A percentile compares a stretch with the other conserved stretches of the same genome.
Evolutionary conservation across 2,329 filamentous ascomycete species (phyloP).

Genomic region (Venturia carpophila): DNA sequence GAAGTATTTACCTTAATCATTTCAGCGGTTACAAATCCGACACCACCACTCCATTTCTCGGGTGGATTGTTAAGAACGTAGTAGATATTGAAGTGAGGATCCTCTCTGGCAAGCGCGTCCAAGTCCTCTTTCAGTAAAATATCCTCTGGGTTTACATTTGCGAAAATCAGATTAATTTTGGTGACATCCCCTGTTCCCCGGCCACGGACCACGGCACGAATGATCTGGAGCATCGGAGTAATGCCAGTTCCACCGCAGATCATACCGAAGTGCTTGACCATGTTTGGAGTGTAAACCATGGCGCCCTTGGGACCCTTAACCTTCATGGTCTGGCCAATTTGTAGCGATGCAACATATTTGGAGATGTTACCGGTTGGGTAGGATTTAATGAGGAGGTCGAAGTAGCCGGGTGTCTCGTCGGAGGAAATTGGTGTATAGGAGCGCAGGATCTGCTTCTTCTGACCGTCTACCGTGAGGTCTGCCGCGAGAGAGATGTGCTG

Average conservation of each 20-base stretch:
- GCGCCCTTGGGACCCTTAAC: slow-evolving; percentile 93
- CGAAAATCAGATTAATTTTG: slow-evolving; percentile 89
- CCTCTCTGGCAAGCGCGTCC: slow-evolving; percentile 67
- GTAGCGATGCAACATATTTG: slow-evolving; percentile 77
- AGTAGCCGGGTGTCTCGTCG: slow-evolving; percentile 60
- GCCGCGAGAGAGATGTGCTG: slow-evolving; percentile 96
- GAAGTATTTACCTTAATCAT: slow-evolving; percentile 73
- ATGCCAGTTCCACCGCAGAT: slow-evolving; percentile 96
- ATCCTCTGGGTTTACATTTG: slow-evolving; percentile 88
- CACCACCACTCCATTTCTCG: slow-evolving; percentile 81
- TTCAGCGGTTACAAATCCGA: slow-evolving; percentile 89
- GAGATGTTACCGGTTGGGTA: slow-evolving; percentile 98
- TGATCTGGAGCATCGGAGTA: slow-evolving; percentile 95
- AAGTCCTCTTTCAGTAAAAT: slow-evolving; percentile 91
- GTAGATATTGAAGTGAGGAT: slow-evolving; percentile 76
- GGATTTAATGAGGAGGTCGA: slow-evolving; percentile 96
- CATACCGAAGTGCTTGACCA: slow-evolving; percentile 96
- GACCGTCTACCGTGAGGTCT: slow-evolving; percentile 33
- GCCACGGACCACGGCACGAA: slow-evolving; percentile 80
- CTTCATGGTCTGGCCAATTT: slow-evolving; percentile 72
- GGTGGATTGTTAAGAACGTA: slow-evolving; percentile 97
- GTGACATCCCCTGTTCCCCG: slow-evolving; percentile 70
- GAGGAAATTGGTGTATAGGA: slow-evolving; percentile 38
- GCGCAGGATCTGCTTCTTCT: slow-evolving; percentile 35
- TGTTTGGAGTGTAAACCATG: slow-evolving; percentile 95